phyloP scores from a whole-genome alignment of 2,329 filamentous ascomycete genomes.

The Sarocladium brachiariae region DNA sequence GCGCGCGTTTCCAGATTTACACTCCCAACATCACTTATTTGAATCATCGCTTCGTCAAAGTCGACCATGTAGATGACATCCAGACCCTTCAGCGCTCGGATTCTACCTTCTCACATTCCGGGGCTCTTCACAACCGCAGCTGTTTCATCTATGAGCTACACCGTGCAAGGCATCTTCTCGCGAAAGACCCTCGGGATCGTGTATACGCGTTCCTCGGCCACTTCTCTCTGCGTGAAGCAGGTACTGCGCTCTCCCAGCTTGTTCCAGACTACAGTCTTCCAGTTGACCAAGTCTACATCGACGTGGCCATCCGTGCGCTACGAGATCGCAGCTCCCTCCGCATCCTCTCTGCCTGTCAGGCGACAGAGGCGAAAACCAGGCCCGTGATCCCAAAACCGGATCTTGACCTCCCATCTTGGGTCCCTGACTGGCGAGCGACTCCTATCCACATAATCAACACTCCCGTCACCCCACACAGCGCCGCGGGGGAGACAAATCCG shows the following conservation, averaged over 20 bases:
- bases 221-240: slow-evolving; percentile 22
- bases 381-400: background rate
- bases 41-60: slow-evolving; percentile 26
- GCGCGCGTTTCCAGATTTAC: slow-evolving; percentile 21
- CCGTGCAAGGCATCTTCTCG: slow-evolving; percentile 24
- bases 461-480: slow-evolving; percentile 24
- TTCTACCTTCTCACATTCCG: background rate
- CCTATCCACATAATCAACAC: slow-evolving; percentile 26
- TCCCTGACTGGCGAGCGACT: slow-evolving; percentile 29
- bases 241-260: slow-evolving; percentile 18
- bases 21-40: slow-evolving; percentile 28
- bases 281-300: slow-evolving; percentile 25
- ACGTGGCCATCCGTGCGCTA: slow-evolving; percentile 25
- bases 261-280: slow-evolving; percentile 23
- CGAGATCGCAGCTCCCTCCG: slow-evolving; percentile 21
- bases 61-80: slow-evolving; percentile 18
- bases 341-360: slow-evolving; percentile 21
- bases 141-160: slow-evolving; percentile 30
- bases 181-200: slow-evolving; percentile 27
- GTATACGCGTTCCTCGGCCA: slow-evolving; percentile 30
- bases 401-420: slow-evolving; percentile 26
- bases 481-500: slow-evolving; percentile 20
- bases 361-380: slow-evolving; percentile 12
- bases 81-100: background rate
- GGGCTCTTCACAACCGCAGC: slow-evolving; percentile 23